Conservation (phyloP, 306 rosid species). For the Ammopiptanthus mongolicus region DNA sequence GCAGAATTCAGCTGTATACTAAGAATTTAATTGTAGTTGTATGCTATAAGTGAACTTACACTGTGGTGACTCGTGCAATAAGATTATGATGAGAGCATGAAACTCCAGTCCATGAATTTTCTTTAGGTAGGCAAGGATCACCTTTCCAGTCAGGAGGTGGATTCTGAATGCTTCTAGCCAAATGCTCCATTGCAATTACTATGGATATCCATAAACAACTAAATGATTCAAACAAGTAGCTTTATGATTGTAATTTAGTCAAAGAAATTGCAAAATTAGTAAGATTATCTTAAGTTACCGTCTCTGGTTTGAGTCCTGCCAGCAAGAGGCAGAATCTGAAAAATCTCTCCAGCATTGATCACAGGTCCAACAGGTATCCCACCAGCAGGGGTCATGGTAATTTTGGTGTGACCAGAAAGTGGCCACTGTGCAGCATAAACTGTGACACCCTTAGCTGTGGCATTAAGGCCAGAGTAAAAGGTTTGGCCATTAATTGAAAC, state of each 20-base stretch:
- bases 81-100: constrained; percentile 35
- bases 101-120: constrained; percentile 82
- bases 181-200: constrained; percentile 59
- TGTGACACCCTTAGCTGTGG: constrained; percentile 55
- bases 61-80: constrained; percentile 29
- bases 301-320: constrained; percentile 63
- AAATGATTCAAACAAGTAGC: not conserved
- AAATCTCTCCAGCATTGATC: constrained; percentile 69
- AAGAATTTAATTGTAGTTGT: not conserved
- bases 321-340: constrained; percentile 64
- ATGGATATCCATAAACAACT: constrained; percentile 19
- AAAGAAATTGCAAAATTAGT: not conserved
- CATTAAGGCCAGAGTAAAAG: constrained; percentile 55
- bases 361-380: constrained; percentile 60
- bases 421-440: constrained; percentile 68
- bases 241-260: constrained; percentile 4
- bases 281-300: constrained; percentile 33
- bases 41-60: constrained; percentile 48
- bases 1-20: not conserved
- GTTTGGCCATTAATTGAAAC: constrained; percentile 50
- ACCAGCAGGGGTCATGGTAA: constrained; percentile 41
- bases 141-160: constrained; percentile 83
- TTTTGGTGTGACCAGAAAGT: constrained; percentile 55
- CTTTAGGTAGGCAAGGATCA: constrained; percentile 83
- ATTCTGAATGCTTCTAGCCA: constrained; percentile 48